A percentile compares a stretch with the other conserved stretches of the same genome.
Conservation (phyloP, 2,329 filamentous ascomycete genomes). For the Colletotrichum sojae region DNA sequence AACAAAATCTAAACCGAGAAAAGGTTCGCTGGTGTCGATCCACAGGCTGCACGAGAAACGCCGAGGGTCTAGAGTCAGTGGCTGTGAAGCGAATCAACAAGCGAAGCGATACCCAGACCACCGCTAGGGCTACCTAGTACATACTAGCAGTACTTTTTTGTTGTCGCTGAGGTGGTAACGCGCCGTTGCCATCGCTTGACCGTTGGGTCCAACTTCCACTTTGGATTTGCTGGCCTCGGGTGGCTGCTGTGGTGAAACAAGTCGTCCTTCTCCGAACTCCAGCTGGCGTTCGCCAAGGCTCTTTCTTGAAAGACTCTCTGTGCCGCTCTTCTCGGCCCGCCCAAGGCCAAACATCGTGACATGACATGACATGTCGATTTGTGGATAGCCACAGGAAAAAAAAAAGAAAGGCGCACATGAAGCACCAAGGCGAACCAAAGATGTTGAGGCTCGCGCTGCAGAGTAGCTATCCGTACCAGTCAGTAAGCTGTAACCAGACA, state of each 20-base stretch:
- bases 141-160: too few relatives aligned
- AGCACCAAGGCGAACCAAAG: neutral
- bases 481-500: too few relatives aligned
- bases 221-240: slow-evolving; percentile 3
- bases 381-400: neutral
- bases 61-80: slow-evolving; percentile 14
- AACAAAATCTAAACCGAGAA: slow-evolving; percentile 25
- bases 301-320: neutral
- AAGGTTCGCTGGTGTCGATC: slow-evolving; percentile 30
- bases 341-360: slow-evolving; percentile 15
- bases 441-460: neutral
- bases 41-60: slow-evolving; percentile 11
- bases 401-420: neutral
- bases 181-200: slow-evolving; percentile 14
- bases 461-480: too few relatives aligned
- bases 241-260: slow-evolving; percentile 33
- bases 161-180: slow-evolving; percentile 29
- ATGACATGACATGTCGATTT: slow-evolving; percentile 3
- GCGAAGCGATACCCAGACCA: slow-evolving; percentile 23
- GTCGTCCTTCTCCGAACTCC: neutral
- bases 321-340: slow-evolving; percentile 9
- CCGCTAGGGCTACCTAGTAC: slow-evolving; percentile 19
- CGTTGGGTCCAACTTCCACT: slow-evolving; percentile 21
- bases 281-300: slow-evolving; percentile 2
- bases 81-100: slow-evolving; percentile 5